Evolutionary conservation across 73 alveolate genomes (phyloP).

Genomic region (Paramecium biaurelia): DNA sequence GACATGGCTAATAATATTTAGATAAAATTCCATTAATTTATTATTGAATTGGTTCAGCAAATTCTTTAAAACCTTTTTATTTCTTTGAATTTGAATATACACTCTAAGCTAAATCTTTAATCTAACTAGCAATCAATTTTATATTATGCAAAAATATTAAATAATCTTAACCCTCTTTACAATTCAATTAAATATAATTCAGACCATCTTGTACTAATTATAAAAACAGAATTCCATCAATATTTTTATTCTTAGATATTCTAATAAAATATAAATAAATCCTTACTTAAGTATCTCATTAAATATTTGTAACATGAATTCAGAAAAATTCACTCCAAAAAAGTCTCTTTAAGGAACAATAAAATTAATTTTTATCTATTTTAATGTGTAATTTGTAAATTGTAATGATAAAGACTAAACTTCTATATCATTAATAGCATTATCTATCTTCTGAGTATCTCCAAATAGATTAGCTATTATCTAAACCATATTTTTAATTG

Average conservation of each 20-base stretch:
- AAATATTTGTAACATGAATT: not conserved
- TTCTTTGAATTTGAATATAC: not conserved
- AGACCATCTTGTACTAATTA: not conserved
- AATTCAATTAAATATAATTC: not conserved
- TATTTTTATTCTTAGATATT: not conserved
- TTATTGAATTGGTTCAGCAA: not conserved
- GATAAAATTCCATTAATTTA: not conserved
- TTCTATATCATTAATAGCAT: not conserved
- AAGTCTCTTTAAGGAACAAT: not conserved
- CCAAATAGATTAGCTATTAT: not conserved
- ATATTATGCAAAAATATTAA: slow-evolving; percentile 7
- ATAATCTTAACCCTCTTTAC: not conserved
- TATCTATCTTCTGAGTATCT: not conserved
- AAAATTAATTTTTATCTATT: not conserved
- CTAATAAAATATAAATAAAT: not conserved
- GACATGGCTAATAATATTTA: not conserved
- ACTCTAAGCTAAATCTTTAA: not conserved
- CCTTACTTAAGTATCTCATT: not conserved
- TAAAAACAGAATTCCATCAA: not conserved
- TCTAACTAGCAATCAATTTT: not conserved
- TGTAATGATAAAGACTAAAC: not conserved
- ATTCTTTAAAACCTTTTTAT: not conserved
- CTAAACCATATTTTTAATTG: not conserved
- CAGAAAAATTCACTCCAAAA: slow-evolving; percentile 25
- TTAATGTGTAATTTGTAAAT: not conserved